Conservation (phyloP, 2,329 filamentous ascomycete genomes). For the Uncinocarpus reesii region DNA sequence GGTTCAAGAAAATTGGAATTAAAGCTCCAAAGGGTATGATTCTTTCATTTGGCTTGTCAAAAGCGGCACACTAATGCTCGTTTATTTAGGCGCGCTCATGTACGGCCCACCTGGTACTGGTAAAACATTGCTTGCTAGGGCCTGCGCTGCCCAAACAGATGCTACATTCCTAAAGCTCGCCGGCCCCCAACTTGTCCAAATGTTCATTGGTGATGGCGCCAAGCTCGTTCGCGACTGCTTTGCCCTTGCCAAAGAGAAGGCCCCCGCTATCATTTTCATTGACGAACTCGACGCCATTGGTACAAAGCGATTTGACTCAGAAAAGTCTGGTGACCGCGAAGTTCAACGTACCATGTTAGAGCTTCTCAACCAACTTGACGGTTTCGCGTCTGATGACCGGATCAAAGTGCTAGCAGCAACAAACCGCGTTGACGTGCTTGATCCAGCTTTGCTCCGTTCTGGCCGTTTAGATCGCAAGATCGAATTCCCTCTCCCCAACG, state of each 20-base stretch:
- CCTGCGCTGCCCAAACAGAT: slow-evolving; percentile 94
- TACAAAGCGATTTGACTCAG: slow-evolving; percentile 96
- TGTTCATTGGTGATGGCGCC: slow-evolving; percentile 98
- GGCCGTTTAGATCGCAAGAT: slow-evolving; percentile 94
- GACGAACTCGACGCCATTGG: slow-evolving; percentile 97
- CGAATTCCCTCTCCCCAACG: slow-evolving; percentile 94
- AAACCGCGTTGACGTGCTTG: slow-evolving; percentile 87
- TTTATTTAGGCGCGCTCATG: slow-evolving; percentile 73
- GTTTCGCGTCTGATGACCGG: slow-evolving; percentile 90
- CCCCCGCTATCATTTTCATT: slow-evolving; percentile 98
- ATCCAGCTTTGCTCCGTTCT: slow-evolving; percentile 81
- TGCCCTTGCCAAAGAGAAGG: slow-evolving; percentile 95
- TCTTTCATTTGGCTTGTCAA: slow-evolving; percentile 11
- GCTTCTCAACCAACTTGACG: slow-evolving; percentile 94
- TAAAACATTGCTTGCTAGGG: slow-evolving; percentile 62
- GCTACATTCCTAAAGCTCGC: slow-evolving; percentile 98
- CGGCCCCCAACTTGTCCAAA: slow-evolving; percentile 93
- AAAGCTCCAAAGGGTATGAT: slow-evolving; percentile 90
- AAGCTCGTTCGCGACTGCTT: slow-evolving; percentile 98
- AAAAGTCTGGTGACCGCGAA: slow-evolving; percentile 95
- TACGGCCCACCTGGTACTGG: slow-evolving; percentile 57
- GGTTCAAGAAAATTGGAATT: slow-evolving; percentile 99
- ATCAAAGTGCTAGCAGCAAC: slow-evolving; percentile 95
- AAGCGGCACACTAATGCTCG: slow-evolving; percentile 7
- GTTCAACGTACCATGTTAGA: slow-evolving; percentile 99